Evolutionary conservation across 2,329 filamentous ascomycete genomes (phyloP).

Genomic region (Ophidiomyces ophidiicola): DNA sequence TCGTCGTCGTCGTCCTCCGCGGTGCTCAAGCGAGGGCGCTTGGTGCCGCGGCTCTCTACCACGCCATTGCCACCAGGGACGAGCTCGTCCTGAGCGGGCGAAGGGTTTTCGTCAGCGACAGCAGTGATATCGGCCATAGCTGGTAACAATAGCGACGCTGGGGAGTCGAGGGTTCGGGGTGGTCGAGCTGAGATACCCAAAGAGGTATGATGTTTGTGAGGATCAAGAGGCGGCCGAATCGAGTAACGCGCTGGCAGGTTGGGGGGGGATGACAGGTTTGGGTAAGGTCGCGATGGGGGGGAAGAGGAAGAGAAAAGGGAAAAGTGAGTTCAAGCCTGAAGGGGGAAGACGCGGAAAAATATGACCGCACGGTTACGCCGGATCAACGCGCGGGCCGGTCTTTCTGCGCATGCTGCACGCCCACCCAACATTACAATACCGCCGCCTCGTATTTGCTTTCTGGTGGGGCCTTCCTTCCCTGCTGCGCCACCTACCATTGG

Average conservation of each 20-base stretch:
- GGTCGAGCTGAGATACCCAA: conserved; percentile 24
- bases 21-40: conserved; percentile 68
- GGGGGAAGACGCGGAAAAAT: conserved; percentile 19
- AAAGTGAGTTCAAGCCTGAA: conserved; percentile 11
- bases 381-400: conserved; percentile 5
- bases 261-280: conserved; percentile 28
- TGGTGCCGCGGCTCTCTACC: conserved; percentile 67
- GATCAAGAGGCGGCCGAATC: conserved; percentile 30
- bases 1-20: conserved; percentile 89
- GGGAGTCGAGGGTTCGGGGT: conserved; percentile 3
- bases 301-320: conserved; percentile 19
- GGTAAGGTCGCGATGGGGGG: conserved; percentile 25
- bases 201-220: conserved; percentile 35
- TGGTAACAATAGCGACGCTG: conserved; percentile 11
- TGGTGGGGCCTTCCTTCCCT: conserved; percentile 2
- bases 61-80: conserved; percentile 56
- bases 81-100: conserved; percentile 61
- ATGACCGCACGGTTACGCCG: conserved; percentile 9
- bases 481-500: conserved; percentile 2
- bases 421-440: conserved; percentile 5
- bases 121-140: conserved; percentile 68
- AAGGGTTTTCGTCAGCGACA: conserved; percentile 62
- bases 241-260: conserved; percentile 35
- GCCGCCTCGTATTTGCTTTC: conserved; percentile 6
- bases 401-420: not conserved